Evolutionary conservation across 805 yeast species (phyloP).

Genomic region (Candida quercuum): DNA sequence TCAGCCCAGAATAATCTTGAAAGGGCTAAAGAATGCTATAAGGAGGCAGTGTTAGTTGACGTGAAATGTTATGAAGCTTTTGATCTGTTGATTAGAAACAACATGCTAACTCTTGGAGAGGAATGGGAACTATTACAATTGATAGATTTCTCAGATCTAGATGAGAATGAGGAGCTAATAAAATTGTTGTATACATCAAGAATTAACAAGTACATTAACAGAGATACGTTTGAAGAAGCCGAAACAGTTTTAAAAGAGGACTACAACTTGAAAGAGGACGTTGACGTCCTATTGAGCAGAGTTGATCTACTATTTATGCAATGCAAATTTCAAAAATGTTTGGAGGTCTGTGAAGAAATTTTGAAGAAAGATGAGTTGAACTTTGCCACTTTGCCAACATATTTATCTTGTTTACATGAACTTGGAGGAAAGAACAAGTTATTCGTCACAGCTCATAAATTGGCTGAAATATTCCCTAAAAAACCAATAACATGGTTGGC

Average conservation of each 20-base stretch:
- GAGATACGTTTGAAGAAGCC: slow-evolving; percentile 55
- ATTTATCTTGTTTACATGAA: slow-evolving; percentile 81
- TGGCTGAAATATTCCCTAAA: slow-evolving; percentile 80
- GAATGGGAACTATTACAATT: slow-evolving; percentile 74
- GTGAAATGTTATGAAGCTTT: slow-evolving; percentile 93
- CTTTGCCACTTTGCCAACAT: slow-evolving; percentile 66
- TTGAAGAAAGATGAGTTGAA: slow-evolving; percentile 60
- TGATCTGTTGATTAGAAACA: slow-evolving; percentile 65
- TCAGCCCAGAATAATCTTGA: slow-evolving; percentile 80
- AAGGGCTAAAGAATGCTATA: slow-evolving; percentile 78
- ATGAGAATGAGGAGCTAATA: slow-evolving; percentile 78
- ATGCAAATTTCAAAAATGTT: slow-evolving; percentile 74
- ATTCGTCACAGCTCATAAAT: slow-evolving; percentile 73
- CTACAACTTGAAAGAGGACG: slow-evolving; percentile 61
- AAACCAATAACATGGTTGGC: slow-evolving; percentile 87
- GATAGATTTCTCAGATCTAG: slow-evolving; percentile 66
- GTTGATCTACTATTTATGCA: slow-evolving; percentile 70
- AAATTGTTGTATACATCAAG: slow-evolving; percentile 69
- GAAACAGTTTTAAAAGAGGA: slow-evolving; percentile 63
- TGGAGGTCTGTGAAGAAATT: slow-evolving; percentile 60
- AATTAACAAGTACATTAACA: slow-evolving; percentile 66
- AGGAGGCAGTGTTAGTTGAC: slow-evolving; percentile 82
- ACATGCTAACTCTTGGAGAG: slow-evolving; percentile 74
- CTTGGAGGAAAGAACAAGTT: slow-evolving; percentile 76
- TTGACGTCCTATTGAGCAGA: slow-evolving; percentile 61